Conservation (phyloP, 805 yeast genomes). For the Nakazawaea molendinolei region DNA sequence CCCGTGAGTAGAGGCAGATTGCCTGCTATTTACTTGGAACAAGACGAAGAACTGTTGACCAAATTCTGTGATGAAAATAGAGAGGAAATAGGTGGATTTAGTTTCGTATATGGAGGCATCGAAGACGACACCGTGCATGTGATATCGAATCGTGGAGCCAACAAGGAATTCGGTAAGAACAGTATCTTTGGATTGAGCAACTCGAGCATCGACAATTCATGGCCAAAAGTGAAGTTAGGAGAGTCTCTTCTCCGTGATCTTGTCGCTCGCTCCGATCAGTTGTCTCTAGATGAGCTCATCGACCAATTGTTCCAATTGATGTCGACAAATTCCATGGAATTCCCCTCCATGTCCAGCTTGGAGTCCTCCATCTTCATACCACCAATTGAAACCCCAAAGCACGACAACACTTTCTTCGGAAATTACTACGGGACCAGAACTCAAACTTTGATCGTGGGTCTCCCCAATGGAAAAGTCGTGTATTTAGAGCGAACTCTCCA, state of each 20-base stretch:
- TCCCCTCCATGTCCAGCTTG: slow-evolving; percentile 34
- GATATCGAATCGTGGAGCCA: slow-evolving; percentile 39
- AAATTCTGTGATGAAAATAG: slow-evolving; percentile 31
- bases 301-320: slow-evolving; percentile 49
- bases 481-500: slow-evolving; percentile 62
- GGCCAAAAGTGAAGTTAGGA: slow-evolving; percentile 71
- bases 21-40: slow-evolving; percentile 32
- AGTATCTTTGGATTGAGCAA: slow-evolving; percentile 59
- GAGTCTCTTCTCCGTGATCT: too few species aligned
- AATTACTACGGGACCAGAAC: slow-evolving; percentile 80
- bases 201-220: slow-evolving; percentile 49
- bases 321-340: slow-evolving; percentile 30
- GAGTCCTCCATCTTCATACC: slow-evolving; percentile 67
- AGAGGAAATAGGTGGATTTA: slow-evolving; percentile 52
- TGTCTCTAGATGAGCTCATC: slow-evolving; percentile 39
- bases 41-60: slow-evolving; percentile 33
- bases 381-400: slow-evolving; percentile 35
- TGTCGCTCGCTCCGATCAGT: too few species aligned
- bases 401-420: slow-evolving; percentile 33
- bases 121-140: slow-evolving; percentile 28
- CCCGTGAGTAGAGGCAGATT: slow-evolving; percentile 39
- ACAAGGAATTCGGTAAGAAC: slow-evolving; percentile 16
- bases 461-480: slow-evolving; percentile 39
- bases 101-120: slow-evolving; percentile 50
- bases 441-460: slow-evolving; percentile 67